These are phyloP conservation scores for Trichosporon inkin DNA, from an alignment of 1,284 basidiomycete species.

Conservation along the genomic window DNA sequence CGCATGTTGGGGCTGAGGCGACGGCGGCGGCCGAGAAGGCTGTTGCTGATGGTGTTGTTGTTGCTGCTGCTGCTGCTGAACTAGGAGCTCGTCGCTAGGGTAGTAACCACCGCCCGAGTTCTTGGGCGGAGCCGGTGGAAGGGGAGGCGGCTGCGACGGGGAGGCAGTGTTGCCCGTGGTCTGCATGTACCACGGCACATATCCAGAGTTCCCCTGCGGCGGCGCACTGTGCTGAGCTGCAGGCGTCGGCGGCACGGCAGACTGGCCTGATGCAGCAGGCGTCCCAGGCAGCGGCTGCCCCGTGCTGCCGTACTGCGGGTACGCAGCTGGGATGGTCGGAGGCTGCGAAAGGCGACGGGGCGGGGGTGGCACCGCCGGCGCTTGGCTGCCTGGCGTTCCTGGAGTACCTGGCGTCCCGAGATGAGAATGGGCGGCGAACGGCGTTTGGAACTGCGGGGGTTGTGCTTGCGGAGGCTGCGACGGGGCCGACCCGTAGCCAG, in stretches of 20 bases:
- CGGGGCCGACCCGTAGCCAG: background rate
- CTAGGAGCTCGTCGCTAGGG: constrained; percentile 46
- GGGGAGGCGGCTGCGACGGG: constrained; percentile 28
- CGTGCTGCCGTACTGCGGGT: constrained; percentile 7
- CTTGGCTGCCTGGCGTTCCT: background rate
- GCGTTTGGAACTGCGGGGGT: background rate
- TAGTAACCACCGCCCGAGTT: constrained; percentile 36
- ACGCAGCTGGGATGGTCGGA: constrained; percentile 15
- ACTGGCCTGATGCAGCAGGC: background rate
- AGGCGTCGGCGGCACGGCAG: constrained; percentile 13
- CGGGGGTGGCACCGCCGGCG: constrained; percentile 6
- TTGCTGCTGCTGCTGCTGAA: constrained; percentile 24
- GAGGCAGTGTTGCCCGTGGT: constrained; percentile 26
- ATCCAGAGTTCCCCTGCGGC: constrained; percentile 23
- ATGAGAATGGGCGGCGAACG: background rate
- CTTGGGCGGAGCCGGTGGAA: constrained; percentile 18
- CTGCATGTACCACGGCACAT: constrained; percentile 48
- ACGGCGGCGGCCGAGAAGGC: background rate
- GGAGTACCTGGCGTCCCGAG: constrained; percentile 4
- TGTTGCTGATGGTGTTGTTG: constrained; percentile 13
- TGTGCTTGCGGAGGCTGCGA: constrained; percentile 3
- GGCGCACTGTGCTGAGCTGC: constrained; percentile 11
- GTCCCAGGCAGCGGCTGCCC: background rate
- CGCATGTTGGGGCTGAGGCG: background rate
- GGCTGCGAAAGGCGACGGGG: constrained; percentile 6